A percentile compares a stretch with the other conserved stretches of the same genome.
These are phyloP conservation scores for Ceriops zippeliana DNA, from an alignment of 345 rosid genomes.

Conservation along the genomic window DNA sequence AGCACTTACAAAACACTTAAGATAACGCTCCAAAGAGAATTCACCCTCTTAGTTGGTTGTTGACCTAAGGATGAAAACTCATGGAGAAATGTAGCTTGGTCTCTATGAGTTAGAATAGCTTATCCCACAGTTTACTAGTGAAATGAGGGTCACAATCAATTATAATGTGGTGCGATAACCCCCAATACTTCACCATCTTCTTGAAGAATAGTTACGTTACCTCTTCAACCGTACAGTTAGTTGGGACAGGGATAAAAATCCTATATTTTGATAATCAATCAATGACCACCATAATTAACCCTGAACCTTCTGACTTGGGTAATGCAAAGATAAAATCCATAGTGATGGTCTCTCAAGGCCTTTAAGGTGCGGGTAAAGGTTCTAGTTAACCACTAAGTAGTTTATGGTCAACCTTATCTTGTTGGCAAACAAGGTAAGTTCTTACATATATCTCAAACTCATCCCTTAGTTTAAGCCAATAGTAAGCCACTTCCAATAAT, in stretches of 20 bases:
- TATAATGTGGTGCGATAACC: background rate
- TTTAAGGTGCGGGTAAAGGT: background rate
- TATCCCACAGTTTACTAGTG: background rate
- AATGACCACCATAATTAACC: background rate
- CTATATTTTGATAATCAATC: background rate
- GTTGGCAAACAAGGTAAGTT: background rate
- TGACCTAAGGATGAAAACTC: background rate
- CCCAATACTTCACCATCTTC: constrained; percentile 1
- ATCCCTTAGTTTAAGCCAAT: no score
- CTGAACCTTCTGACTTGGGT: background rate
- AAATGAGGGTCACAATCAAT: background rate
- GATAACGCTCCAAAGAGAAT: background rate
- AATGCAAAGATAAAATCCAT: background rate
- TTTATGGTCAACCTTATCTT: background rate
- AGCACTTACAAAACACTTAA: constrained; percentile 1
- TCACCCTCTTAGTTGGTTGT: background rate
- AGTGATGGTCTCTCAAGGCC: background rate
- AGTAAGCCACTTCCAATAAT: no score
- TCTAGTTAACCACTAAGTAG: background rate
- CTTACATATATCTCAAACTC: background rate
- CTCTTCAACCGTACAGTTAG: background rate
- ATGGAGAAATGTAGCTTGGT: background rate
- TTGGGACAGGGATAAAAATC: background rate
- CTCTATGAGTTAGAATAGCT: background rate
- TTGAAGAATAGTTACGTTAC: background rate